Evolutionary conservation across 108 stramenopile genomes (phyloP), one percentile per base, ranked within the genome.

Genomic region (Cyclostephanos tholiformis): DNA sequence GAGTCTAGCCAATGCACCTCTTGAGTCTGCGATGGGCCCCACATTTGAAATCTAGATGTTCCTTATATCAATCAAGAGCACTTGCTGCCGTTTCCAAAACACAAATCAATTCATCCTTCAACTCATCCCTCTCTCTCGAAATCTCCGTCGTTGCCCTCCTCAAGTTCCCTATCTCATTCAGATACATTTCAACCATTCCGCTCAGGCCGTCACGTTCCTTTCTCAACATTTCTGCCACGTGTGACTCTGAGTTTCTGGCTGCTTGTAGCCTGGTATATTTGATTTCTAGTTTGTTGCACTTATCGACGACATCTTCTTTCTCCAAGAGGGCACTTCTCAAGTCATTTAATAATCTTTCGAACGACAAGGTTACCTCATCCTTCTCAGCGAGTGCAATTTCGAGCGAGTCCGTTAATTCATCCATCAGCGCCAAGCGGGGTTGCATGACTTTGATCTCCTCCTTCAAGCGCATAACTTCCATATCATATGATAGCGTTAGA

Each of bases 91-190:
- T 59, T 30, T 59, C 58, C 16, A 59, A 17, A 30, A 59, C 58
- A 17, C 58, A 59, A 59, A 59, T 59, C 29, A 59, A 59, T 30
- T 59, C 58, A 27, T 59, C 58, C 58, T 59, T 59, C 58, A 59
- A 59, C 0, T 59, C 58, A 59, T 59, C 29, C 29, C 58, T 59
- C 58, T 59, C 25, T 2, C 6, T 59, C 32, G 11, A 17, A 59
- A 59, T 59, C 11, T 59, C 30, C 29, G 32, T 1, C 29, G 17
- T 59, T 13, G 10, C 26, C 32, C 5, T 35, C 58, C 32, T 59
- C 58, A 59, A 59, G 16, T 59, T 32, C 10, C 16, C 58, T 8
- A 59, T 59, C 17, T 32, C 32, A 35, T 29, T 30, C 29, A 29
- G 7, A 10, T 12, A 32, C 58, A 32, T 30, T 32, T 59, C 58